Percentiles rank a stretch among this genome's conserved stretches.
Conservation (phyloP, 192 early-diverging fungal species). For the Coemansia sp. region DNA sequence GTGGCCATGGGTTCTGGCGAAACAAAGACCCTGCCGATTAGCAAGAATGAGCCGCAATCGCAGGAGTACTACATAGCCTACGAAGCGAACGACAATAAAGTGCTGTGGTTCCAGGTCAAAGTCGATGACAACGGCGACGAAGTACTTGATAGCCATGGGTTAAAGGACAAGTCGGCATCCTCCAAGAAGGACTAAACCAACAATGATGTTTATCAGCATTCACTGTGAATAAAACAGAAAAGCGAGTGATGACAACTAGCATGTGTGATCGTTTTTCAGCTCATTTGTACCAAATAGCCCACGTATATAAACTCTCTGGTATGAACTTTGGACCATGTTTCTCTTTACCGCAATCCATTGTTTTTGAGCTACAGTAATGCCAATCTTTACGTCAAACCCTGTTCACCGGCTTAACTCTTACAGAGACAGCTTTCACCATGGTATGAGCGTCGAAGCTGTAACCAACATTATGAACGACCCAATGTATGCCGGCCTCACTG, state of each 20-base stretch:
- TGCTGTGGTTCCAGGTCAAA: constrained; percentile 46
- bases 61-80: constrained; percentile 40
- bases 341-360: background rate
- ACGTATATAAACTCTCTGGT: background rate
- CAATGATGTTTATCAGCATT: background rate
- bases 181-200: background rate
- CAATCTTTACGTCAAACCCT: background rate
- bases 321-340: too few relatives aligned
- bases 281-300: background rate
- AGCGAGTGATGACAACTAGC: background rate
- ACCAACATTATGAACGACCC: background rate
- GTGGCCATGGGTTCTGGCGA: background rate
- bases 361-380: background rate
- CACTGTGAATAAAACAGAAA: background rate
- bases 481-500: background rate
- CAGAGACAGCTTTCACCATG: background rate
- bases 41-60: constrained; percentile 3
- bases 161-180: background rate
- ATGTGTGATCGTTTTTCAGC: background rate
- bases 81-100: constrained; percentile 11
- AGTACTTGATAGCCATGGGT: constrained; percentile 15
- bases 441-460: background rate
- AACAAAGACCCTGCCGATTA: background rate
- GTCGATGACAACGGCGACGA: constrained; percentile 24
- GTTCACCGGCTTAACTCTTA: background rate